Percentiles rank a stretch among this genome's conserved stretches.
Evolutionary conservation across 2,329 filamentous ascomycete genomes (phyloP).

Genomic region (Alternaria conjuncta): DNA sequence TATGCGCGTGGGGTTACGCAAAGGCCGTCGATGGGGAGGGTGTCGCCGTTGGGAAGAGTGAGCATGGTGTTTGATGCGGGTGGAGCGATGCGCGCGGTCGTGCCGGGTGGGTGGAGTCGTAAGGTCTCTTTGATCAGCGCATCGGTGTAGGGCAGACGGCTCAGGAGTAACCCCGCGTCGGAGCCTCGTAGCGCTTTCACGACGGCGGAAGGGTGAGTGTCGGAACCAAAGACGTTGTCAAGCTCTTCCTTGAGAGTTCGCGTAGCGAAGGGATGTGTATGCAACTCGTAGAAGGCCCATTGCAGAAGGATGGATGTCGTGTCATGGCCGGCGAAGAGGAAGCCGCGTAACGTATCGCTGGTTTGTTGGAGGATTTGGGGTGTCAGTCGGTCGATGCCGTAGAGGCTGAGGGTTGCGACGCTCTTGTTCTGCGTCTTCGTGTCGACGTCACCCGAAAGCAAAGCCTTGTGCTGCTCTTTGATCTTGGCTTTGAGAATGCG

Average conservation of each 20-base stretch:
- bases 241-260: neutral
- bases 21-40: slow-evolving; percentile 16
- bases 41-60: slow-evolving; percentile 14
- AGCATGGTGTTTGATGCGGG: slow-evolving; percentile 11
- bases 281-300: slow-evolving; percentile 36
- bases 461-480: slow-evolving; percentile 11
- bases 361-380: slow-evolving; percentile 37
- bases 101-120: slow-evolving; percentile 49
- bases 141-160: slow-evolving; percentile 51
- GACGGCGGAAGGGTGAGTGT: neutral
- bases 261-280: slow-evolving; percentile 22
- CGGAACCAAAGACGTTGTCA: neutral
- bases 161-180: neutral
- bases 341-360: slow-evolving; percentile 45
- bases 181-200: neutral
- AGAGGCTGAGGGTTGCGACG: slow-evolving; percentile 21
- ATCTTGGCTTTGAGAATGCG: slow-evolving; percentile 21
- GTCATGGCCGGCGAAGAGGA: slow-evolving; percentile 45
- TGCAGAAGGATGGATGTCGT: slow-evolving; percentile 34
- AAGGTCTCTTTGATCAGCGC: slow-evolving; percentile 54
- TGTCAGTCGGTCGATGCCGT: slow-evolving; percentile 18
- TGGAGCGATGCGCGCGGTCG: slow-evolving; percentile 22
- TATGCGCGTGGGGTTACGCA: slow-evolving; percentile 19
- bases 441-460: neutral
- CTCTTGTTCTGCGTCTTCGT: slow-evolving; percentile 4